These are phyloP conservation scores for Colletotrichum endophyticum DNA, from an alignment of 2,329 filamentous ascomycete genomes.

Conservation along the genomic window DNA sequence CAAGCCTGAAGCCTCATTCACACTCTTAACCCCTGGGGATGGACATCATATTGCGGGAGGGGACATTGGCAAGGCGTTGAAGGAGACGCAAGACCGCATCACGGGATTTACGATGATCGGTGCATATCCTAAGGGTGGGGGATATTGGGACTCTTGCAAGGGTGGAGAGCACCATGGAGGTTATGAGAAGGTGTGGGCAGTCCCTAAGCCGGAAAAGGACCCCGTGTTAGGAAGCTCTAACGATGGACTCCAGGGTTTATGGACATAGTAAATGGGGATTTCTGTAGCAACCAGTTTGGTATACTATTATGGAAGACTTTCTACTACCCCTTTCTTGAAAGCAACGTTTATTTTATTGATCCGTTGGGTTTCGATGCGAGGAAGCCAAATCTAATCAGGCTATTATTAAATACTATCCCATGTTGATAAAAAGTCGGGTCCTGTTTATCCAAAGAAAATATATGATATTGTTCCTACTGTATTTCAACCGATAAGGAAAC, in stretches of 20 bases:
- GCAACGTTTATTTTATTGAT: neutral
- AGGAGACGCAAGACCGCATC: neutral
- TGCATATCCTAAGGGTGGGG: neutral
- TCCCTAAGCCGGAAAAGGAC: neutral
- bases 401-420: neutral
- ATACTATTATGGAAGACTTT: rapidly evolving
- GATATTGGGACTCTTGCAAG: neutral
- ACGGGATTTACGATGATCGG: neutral
- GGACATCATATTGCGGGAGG: neutral
- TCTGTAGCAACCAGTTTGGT: neutral
- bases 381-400: neutral
- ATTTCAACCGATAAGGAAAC: too few relatives aligned
- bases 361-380: rapidly evolving
- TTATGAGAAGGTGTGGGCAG: neutral
- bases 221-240: neutral
- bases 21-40: neutral
- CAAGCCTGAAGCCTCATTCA: neutral
- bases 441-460: rapidly evolving
- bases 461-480: too few relatives aligned
- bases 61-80: neutral
- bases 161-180: neutral
- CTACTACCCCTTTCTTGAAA: neutral
- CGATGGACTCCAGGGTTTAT: neutral
- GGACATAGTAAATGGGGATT: rapidly evolving
- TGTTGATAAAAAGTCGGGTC: rapidly evolving